Percentiles rank a stretch among this genome's conserved stretches.
Evolutionary conservation across 2,329 filamentous ascomycete species (phyloP).

Genomic region (Bipolaris sorokiniana): DNA sequence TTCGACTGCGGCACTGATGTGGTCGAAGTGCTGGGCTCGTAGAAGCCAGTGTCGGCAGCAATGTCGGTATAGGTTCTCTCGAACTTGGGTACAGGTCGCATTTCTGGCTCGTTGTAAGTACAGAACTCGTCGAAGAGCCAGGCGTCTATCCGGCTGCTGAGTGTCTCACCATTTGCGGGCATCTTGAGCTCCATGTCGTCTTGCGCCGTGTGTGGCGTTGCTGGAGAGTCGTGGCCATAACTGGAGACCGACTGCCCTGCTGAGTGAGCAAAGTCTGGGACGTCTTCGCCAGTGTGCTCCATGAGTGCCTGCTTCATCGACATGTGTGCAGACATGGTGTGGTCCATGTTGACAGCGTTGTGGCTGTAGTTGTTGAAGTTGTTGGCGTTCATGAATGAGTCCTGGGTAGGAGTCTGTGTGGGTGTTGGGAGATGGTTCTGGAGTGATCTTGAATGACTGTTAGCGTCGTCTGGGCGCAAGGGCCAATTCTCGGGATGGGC

Average conservation of each 20-base stretch:
- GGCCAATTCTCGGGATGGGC: slow-evolving; percentile 54
- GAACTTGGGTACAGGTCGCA: slow-evolving; percentile 69
- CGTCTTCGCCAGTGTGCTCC: slow-evolving; percentile 57
- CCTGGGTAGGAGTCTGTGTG: slow-evolving; percentile 61
- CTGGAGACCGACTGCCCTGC: slow-evolving; percentile 65
- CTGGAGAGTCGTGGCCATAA: slow-evolving; percentile 65
- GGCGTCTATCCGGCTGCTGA: slow-evolving; percentile 40
- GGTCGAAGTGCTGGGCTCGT: slow-evolving; percentile 71
- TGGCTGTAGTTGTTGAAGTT: slow-evolving; percentile 56
- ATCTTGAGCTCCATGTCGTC: slow-evolving; percentile 61
- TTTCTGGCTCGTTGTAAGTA: slow-evolving; percentile 67
- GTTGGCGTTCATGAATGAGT: slow-evolving; percentile 55
- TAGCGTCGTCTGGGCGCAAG: slow-evolving; percentile 41
- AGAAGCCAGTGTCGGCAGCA: slow-evolving; percentile 78
- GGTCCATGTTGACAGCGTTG: slow-evolving; percentile 51
- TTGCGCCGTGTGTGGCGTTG: slow-evolving; percentile 64
- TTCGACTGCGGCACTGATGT: slow-evolving; percentile 50
- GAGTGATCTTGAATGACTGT: slow-evolving; percentile 51
- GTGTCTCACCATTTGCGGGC: slow-evolving; percentile 62
- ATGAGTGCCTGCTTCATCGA: slow-evolving; percentile 66
- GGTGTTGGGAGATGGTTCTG: slow-evolving; percentile 62
- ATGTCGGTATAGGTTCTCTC: slow-evolving; percentile 86
- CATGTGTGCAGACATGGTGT: slow-evolving; percentile 59
- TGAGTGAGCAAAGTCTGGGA: slow-evolving; percentile 59
- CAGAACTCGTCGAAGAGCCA: slow-evolving; percentile 69